Base-by-base conservation (phyloP, 1,284 basidiomycete genomes). In the Tilletia setariae region DNA sequence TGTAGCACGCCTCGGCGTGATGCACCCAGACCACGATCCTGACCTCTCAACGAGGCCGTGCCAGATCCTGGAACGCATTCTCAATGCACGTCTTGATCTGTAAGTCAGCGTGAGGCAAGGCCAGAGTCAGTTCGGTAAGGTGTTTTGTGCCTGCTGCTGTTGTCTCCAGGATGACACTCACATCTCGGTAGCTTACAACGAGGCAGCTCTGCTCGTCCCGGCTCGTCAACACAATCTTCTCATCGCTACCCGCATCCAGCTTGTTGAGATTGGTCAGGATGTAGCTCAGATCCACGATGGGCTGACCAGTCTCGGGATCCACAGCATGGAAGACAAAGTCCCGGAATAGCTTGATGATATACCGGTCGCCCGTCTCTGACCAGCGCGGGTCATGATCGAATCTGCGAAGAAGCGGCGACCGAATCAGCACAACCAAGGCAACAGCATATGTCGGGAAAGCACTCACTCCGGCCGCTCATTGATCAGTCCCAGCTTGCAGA, bases 271-370 rank as follows among this genome's bases (percentile, higher is more conserved):
- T 81, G 66, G 72, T 73, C 13, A 82, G 70, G 44, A 81, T 74
- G 68, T 82, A 79, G 62, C 74, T 78, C 63, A 82, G 84, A 81
- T 96, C 94, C 66, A 98, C 86, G 13, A 97, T 89, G 0, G 96
- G 94, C 69, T 90, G 89, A 11, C 93, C 92, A 71, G 89, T 87
- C 32, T 66, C 53, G 78, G 94, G 92, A 75, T 96, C 93, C 53
- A 96, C 90, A 78, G 95, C 92, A 82, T 99, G 96, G 85, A 99
- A 99, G 53, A 98, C 94, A 79, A 93, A 94, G 84, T 99, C 96
- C 32, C 96, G 88, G 87, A 99, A 98, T 64, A 99, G 88, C 86
- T 96, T 97, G 86, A 98, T 88, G 78, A 98, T 93, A 82, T 99
- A 98, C 69, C 94, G 87, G 81, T 99, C 96, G 15, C 96, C 96